phyloP scores from a whole-genome alignment of 225 moss, liverwort and hornwort species.

The Thuidium tamariscinum region DNA sequence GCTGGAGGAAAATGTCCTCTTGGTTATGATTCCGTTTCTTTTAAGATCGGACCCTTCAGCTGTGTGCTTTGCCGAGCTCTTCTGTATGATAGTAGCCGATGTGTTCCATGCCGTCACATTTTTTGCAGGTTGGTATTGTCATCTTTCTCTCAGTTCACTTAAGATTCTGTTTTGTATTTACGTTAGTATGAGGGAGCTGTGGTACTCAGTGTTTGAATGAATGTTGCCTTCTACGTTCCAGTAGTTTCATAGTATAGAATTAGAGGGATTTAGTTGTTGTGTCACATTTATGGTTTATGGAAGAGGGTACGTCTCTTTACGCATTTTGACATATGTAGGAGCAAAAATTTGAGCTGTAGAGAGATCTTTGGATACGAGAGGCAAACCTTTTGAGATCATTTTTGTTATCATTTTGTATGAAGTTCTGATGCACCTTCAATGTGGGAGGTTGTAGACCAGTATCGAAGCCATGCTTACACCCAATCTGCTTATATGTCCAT shows the following conservation, averaged over 20 bases:
- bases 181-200: neutral
- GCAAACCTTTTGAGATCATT: neutral
- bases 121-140: conserved; percentile 59
- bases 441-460: neutral
- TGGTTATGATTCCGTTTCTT: conserved; percentile 83
- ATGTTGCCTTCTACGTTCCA: neutral
- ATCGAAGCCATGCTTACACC: neutral
- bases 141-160: neutral
- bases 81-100: conserved; percentile 67
- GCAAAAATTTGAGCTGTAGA: neutral
- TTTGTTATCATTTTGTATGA: neutral
- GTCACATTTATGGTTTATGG: neutral
- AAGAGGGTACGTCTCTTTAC: neutral
- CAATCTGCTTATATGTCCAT: neutral
- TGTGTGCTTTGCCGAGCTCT: conserved; percentile 90
- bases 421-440: neutral
- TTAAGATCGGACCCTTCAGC: conserved; percentile 93
- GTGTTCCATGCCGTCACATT: conserved; percentile 86
- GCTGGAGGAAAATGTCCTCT: conserved; percentile 70
- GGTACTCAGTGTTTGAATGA: neutral
- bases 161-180: neutral
- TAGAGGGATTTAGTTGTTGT: neutral
- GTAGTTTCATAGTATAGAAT: neutral
- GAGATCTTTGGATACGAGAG: neutral
- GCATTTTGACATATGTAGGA: neutral